These are phyloP conservation scores for Stipa capillata DNA, from an alignment of 176 grass and related monocot species.

Conservation along the genomic window DNA sequence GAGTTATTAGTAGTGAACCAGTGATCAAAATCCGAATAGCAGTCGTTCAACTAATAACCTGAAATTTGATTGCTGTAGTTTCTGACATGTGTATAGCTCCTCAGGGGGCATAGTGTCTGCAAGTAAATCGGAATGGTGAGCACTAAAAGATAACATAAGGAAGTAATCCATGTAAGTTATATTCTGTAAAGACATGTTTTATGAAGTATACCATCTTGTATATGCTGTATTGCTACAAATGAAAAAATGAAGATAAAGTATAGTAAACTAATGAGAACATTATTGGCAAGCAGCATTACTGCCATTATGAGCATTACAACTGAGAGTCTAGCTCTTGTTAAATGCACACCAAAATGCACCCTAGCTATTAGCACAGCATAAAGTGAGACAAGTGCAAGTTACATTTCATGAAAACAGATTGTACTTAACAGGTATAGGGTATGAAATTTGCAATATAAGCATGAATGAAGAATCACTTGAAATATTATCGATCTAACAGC, in stretches of 20 bases:
- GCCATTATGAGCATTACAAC: not conserved
- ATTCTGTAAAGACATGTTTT: not conserved
- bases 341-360: not conserved
- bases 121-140: not conserved
- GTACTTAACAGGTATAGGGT: not conserved
- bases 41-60: constrained; percentile 35
- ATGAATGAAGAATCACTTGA: not conserved
- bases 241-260: not conserved
- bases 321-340: not conserved
- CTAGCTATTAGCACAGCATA: not conserved
- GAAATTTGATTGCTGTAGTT: constrained; percentile 67
- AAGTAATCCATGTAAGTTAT: not conserved
- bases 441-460: not conserved
- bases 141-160: not conserved
- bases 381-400: not conserved
- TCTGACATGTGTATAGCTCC: constrained; percentile 52
- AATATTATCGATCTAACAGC: not conserved
- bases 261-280: not conserved
- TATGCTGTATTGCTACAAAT: not conserved
- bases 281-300: not conserved
- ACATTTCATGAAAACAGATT: not conserved
- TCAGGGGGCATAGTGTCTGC: constrained; percentile 55
- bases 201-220: not conserved
- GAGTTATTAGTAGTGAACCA: not conserved
- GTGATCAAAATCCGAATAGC: not conserved